Base-by-base conservation (phyloP, 2,329 filamentous ascomycete species). In the Pestalotiopsis sp. region DNA sequence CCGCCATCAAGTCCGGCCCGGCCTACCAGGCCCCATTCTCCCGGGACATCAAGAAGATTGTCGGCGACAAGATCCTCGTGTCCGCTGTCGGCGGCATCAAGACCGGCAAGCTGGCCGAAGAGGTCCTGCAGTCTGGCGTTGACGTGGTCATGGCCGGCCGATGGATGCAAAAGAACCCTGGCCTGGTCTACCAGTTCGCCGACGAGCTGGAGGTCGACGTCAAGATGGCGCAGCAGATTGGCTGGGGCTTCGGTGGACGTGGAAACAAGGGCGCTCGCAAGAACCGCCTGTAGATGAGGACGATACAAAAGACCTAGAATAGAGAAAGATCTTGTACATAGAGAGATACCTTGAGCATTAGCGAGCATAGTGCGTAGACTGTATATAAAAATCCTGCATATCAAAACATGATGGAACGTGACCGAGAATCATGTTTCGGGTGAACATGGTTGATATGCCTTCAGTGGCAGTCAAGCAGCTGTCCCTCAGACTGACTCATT, bases 11-110 rank as follows among this genome's bases (percentile, higher is more conserved):
- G 49, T 72, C 80, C 0, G 87, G 87, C 0, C 86, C 88, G 0
- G 90, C 83, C 0, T 93, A 92, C 81, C 91, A 93, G 78, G 87
- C 86, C 0, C 87, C 84, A 0, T 91, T 93, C 71, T 87, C 91
- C 0, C 85, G 89, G 73, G 84, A 84, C 4, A 86, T 92, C 49
- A 93, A 93, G 81, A 85, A 89, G 73, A 87, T 85, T 4, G 86
- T 93, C 7, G 90, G 90, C 0, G 87, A 90, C 70, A 89, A 85
- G 12, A 75, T 92, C 75, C 75, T 84, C 0, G 89, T 93, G 17
- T 80, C 80, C 11, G 75, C 84, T 0, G 86, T 89, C 0, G 86
- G 86, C 0, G 80, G 73, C n/a, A 87, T 89, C 72, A 82, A 75
- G 25, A 80, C 70, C 0, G 86, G 83, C 0, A 76, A 72, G 1